Percentiles rank a stretch among this genome's conserved stretches.
Evolutionary conservation across 2,329 filamentous ascomycete species (phyloP).

Genomic region (Alternaria triticimaculans): DNA sequence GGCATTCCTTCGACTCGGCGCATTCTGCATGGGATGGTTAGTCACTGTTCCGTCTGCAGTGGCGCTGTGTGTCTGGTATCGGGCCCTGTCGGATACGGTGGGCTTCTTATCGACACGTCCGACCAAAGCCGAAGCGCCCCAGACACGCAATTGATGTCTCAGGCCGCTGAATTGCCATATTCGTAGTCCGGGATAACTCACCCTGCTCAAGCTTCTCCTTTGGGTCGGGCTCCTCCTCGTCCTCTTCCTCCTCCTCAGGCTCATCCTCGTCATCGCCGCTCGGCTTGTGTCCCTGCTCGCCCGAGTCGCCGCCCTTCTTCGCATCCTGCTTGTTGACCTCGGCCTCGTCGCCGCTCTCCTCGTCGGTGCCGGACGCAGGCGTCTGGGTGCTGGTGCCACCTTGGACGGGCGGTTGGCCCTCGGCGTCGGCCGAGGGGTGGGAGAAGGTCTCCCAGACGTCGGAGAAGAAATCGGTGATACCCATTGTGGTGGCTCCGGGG

Average conservation of each 20-base stretch:
- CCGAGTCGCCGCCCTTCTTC: slow-evolving; percentile 49
- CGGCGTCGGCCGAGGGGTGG: slow-evolving; percentile 53
- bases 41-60: slow-evolving; percentile 10
- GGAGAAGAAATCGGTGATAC: slow-evolving; percentile 69
- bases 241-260: slow-evolving; percentile 81
- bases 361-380: slow-evolving; percentile 52
- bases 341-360: slow-evolving; percentile 51
- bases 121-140: too few relatives aligned
- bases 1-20: slow-evolving; percentile 83
- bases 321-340: slow-evolving; percentile 53
- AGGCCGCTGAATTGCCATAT: neutral
- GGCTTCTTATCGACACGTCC: neutral
- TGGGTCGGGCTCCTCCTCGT: slow-evolving; percentile 81
- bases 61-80: neutral
- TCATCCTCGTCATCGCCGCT: slow-evolving; percentile 66
- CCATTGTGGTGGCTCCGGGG: slow-evolving; percentile 56
- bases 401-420: slow-evolving; percentile 48
- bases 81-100: neutral
- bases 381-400: slow-evolving; percentile 49
- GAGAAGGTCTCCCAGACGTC: slow-evolving; percentile 70
- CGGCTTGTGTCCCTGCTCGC: slow-evolving; percentile 58
- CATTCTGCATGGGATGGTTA: slow-evolving; percentile 70
- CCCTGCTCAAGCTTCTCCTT: slow-evolving; percentile 92
- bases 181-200: slow-evolving; percentile 60
- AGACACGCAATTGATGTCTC: neutral